These are phyloP conservation scores for Glomus cerebriforme DNA, from an alignment of 192 early-diverging fungal genomes.

Conservation along the genomic window DNA sequence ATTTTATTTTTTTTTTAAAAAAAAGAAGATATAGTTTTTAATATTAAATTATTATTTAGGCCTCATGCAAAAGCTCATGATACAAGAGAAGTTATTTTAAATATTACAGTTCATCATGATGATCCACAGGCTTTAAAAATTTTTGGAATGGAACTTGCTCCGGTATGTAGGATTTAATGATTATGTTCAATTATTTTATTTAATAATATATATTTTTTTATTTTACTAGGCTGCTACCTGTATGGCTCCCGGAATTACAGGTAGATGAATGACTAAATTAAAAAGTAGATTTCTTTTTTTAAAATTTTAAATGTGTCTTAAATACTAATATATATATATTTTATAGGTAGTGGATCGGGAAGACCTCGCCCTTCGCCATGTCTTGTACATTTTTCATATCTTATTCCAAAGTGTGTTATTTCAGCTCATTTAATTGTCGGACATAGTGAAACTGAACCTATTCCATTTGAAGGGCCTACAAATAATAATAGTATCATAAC, in stretches of 20 bases:
- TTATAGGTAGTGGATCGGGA: conserved; percentile 50
- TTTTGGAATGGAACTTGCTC: conserved; percentile 53
- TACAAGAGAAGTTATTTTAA: conserved; percentile 51
- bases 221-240: conserved; percentile 48
- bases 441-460: conserved; percentile 24
- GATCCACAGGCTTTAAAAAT: conserved; percentile 42
- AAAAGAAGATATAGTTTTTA: background rate
- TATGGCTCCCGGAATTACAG: conserved; percentile 61
- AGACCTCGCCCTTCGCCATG: conserved; percentile 60
- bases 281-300: background rate
- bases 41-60: conserved; percentile 20
- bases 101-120: conserved; percentile 51
- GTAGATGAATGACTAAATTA: conserved; percentile 8
- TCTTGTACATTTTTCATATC: conserved; percentile 61
- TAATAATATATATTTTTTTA: background rate
- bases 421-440: conserved; percentile 46
- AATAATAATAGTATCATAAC: conserved; percentile 42
- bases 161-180: conserved; percentile 33
- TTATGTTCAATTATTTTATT: background rate
- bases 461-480: conserved; percentile 34
- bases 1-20: background rate
- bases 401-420: conserved; percentile 54
- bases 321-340: conserved; percentile 35
- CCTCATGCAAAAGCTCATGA: conserved; percentile 37
- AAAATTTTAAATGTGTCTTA: background rate